Percentiles rank a stretch among this genome's conserved stretches.
phyloP scores from a whole-genome alignment of 129 eudicot species.

The Artemisia tridentata region DNA sequence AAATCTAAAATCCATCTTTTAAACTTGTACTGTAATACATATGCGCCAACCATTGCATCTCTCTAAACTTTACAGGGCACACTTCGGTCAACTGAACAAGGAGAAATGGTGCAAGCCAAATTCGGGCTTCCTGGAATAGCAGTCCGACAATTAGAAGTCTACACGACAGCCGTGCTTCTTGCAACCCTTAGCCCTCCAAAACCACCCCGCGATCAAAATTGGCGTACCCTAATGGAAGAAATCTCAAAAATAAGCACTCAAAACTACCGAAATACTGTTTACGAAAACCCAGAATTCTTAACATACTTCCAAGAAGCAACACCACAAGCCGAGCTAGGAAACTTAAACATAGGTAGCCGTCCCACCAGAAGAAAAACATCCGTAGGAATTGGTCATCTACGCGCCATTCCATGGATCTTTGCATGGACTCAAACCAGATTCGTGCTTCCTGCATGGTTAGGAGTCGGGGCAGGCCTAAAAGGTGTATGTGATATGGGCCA shows the following conservation, averaged over 20 bases:
- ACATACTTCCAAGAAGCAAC: slow-evolving; percentile 95
- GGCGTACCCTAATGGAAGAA: slow-evolving; percentile 92
- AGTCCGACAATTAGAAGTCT: slow-evolving; percentile 83
- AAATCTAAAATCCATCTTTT: no score
- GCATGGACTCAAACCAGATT: slow-evolving; percentile 97
- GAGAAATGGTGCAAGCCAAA: slow-evolving; percentile 98
- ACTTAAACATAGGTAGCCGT: slow-evolving; percentile 87
- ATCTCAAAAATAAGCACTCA: slow-evolving; percentile 64
- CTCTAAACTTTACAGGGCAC: slow-evolving; percentile 56
- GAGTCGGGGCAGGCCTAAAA: slow-evolving; percentile 89
- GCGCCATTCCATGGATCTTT: slow-evolving; percentile 96
- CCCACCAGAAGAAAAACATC: slow-evolving; percentile 70
- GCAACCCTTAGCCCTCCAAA: slow-evolving; percentile 91
- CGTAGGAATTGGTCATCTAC: slow-evolving; percentile 70
- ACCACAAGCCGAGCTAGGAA: slow-evolving; percentile 89
- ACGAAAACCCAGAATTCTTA: slow-evolving; percentile 82
- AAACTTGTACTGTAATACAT: neutral
- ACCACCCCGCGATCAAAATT: slow-evolving; percentile 80
- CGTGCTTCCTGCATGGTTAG: slow-evolving; percentile 93
- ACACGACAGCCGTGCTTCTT: slow-evolving; percentile 88
- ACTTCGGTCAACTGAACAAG: slow-evolving; percentile 87
- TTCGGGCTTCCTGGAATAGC: slow-evolving; percentile 82
- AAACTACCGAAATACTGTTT: slow-evolving; percentile 76
- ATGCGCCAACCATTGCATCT: neutral
- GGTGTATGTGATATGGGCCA: slow-evolving; percentile 74